Evolutionary conservation across 2,329 filamentous ascomycete genomes (phyloP).

Genomic region (Alternaria dauci): DNA sequence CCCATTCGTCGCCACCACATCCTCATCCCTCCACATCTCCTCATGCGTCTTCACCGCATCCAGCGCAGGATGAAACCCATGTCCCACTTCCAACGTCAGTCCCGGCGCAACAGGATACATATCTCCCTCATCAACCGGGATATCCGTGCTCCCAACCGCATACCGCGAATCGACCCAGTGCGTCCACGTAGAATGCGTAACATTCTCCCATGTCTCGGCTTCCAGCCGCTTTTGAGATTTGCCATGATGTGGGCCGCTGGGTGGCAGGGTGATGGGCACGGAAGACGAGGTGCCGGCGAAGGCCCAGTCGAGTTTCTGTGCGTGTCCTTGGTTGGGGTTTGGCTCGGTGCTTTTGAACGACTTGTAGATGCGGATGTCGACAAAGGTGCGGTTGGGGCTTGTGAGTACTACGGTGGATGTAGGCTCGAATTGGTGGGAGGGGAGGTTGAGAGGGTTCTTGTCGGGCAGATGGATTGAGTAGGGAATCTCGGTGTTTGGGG

Average conservation of each 20-base stretch:
- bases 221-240: not conserved
- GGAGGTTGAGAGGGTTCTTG: slow-evolving; percentile 37
- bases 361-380: slow-evolving; percentile 67
- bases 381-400: slow-evolving; percentile 64
- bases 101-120: slow-evolving; percentile 56
- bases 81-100: slow-evolving; percentile 61
- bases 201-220: slow-evolving; percentile 9
- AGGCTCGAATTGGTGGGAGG: slow-evolving; percentile 56
- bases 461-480: slow-evolving; percentile 39
- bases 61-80: slow-evolving; percentile 67
- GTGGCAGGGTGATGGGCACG: not conserved
- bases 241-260: not conserved
- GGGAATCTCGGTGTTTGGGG: slow-evolving; percentile 32
- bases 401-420: slow-evolving; percentile 73
- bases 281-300: slow-evolving; percentile 64
- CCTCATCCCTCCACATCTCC: slow-evolving; percentile 69
- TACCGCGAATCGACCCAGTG: slow-evolving; percentile 69
- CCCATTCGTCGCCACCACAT: slow-evolving; percentile 31
- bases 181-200: slow-evolving; percentile 57
- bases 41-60: slow-evolving; percentile 65
- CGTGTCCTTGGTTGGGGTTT: slow-evolving; percentile 37
- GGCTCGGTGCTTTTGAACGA: slow-evolving; percentile 8
- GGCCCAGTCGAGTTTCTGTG: slow-evolving; percentile 67
- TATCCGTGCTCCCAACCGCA: slow-evolving; percentile 37
- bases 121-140: slow-evolving; percentile 63